Evolutionary conservation across 805 yeast genomes (phyloP).

Genomic region (Metschnikowia picachoensis): DNA sequence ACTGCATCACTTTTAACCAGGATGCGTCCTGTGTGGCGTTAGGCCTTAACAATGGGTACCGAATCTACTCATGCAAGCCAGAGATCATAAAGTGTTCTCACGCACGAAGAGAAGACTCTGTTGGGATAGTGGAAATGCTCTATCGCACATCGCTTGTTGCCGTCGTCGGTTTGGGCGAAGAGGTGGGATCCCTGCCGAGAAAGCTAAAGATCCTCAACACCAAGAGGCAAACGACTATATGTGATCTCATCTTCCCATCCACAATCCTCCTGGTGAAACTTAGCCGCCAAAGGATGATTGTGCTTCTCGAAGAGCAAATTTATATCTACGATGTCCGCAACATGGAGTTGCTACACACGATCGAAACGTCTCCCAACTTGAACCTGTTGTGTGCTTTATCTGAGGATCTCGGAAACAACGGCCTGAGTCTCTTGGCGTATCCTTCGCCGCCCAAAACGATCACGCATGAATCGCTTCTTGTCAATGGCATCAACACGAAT

Average conservation of each 20-base stretch:
- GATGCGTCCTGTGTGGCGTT: conserved; percentile 79
- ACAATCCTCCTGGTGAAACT: conserved; percentile 38
- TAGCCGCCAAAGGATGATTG: conserved; percentile 31
- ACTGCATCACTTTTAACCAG: conserved; percentile 69
- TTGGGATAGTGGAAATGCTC: conserved; percentile 81
- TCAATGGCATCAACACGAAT: conserved; percentile 37
- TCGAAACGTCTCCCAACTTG: conserved; percentile 40
- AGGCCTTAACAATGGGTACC: conserved; percentile 61
- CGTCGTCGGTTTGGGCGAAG: conserved; percentile 73
- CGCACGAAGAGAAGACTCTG: conserved; percentile 43
- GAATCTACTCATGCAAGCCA: conserved; percentile 84
- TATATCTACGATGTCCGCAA: conserved; percentile 40
- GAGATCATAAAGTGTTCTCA: conserved; percentile 50
- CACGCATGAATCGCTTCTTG: conserved; percentile 40
- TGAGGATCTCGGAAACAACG: conserved; percentile 26
- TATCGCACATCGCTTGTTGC: conserved; percentile 86
- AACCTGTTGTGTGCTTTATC: conserved; percentile 63
- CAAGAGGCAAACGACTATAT: conserved; percentile 50
- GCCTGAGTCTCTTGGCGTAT: conserved; percentile 54
- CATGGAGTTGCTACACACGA: conserved; percentile 41
- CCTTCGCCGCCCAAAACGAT: conserved; percentile 70
- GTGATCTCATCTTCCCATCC: conserved; percentile 42
- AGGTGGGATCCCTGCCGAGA: conserved; percentile 70
- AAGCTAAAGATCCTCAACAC: conserved; percentile 81
- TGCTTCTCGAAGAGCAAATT: conserved; percentile 41